Base-by-base conservation (phyloP, 768 basidiomycete genomes). In the Leucosporidium creatinivorum region DNA sequence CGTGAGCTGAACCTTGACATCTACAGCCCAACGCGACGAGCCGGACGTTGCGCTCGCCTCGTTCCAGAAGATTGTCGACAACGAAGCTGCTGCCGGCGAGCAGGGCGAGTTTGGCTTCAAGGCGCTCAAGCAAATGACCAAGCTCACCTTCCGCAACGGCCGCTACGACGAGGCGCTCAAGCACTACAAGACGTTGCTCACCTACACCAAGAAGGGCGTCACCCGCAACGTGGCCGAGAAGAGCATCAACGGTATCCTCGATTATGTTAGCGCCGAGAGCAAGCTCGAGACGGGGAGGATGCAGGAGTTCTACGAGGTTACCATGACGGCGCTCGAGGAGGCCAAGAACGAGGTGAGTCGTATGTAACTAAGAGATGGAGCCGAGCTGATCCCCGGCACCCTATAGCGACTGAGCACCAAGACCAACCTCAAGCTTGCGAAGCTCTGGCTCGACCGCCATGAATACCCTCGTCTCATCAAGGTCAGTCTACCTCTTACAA, bases 161-260 rank as follows among this genome's bases (percentile, higher is more conserved):
- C 82, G 90, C 75, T 92, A 93, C 26, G 82, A 83, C 56, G 89
- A 93, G 60, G 96, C 96, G 0, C 80, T 98, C 66, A 80, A 84
- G 76, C 88, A 92, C 12, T 99, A 99, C 77, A 87, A 81, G 25
- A 84, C 87, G 72, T 83, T 99, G 7, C 81, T 99, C 62, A 86
- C 88, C 0, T 98, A 98, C 79, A 98, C 93, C 18, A 97, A 94
- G 78, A 91, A 89, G 19, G 89, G 91, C 3, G 91, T 96, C 25
- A 96, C 93, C 4, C 85, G 92, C 39, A 94, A 94, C 77, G 91
- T 94, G 76, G 93, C 94, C 17, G 96, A 99, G 79, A 99, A 98
- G 82, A 89, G 90, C 23, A 99, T 99, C 82, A 99, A 99, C 77
- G 89, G 90, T 64, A 96, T 99, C 71, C 81, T 99, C 72, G 96